phyloP scores from a whole-genome alignment of 2,329 filamentous ascomycete genomes.

The Aspergillus texensis region DNA sequence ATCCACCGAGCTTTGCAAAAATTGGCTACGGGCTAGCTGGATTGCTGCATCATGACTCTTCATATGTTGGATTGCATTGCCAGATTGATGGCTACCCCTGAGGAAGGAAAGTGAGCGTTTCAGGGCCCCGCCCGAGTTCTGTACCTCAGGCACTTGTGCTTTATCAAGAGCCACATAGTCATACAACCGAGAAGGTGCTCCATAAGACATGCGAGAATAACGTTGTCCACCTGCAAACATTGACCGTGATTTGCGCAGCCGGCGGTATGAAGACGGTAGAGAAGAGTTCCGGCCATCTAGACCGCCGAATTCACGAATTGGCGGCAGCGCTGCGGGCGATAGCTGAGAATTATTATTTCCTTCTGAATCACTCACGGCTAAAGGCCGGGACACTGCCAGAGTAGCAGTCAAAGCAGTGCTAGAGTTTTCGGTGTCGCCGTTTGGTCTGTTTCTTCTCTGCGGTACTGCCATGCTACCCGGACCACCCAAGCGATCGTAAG shows the following conservation, averaged over 20 bases:
- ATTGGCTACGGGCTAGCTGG: constrained; percentile 46
- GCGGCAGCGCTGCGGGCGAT: constrained; percentile 25
- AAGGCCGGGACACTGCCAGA: constrained; percentile 7
- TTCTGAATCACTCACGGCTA: constrained; percentile 1
- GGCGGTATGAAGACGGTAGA: constrained; percentile 50
- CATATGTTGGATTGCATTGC: constrained; percentile 23
- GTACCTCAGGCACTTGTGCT: constrained; percentile 3
- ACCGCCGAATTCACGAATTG: constrained; percentile 35
- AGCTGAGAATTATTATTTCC: constrained; percentile 6
- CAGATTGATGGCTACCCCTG: constrained; percentile 28
- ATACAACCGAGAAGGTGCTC: constrained; percentile 13
- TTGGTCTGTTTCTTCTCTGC: constrained; percentile 25
- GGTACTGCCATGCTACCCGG: constrained; percentile 30
- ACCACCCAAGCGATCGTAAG: constrained; percentile 35
- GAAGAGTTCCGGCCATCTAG: constrained; percentile 42
- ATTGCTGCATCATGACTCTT: constrained; percentile 43
- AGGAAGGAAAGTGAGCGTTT: constrained; percentile 49
- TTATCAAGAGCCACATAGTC: constrained; percentile 9
- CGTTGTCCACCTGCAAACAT: constrained; percentile 48
- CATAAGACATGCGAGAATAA: constrained; percentile 25
- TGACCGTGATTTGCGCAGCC: constrained; percentile 51
- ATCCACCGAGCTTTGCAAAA: constrained; percentile 30
- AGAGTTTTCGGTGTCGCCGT: constrained; percentile 17
- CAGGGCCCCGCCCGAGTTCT: constrained; percentile 29
- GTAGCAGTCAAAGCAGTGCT: constrained; percentile 14